Evolutionary conservation across 2,329 filamentous ascomycete genomes (phyloP).

Genomic region (Niveomyces coronatus): DNA sequence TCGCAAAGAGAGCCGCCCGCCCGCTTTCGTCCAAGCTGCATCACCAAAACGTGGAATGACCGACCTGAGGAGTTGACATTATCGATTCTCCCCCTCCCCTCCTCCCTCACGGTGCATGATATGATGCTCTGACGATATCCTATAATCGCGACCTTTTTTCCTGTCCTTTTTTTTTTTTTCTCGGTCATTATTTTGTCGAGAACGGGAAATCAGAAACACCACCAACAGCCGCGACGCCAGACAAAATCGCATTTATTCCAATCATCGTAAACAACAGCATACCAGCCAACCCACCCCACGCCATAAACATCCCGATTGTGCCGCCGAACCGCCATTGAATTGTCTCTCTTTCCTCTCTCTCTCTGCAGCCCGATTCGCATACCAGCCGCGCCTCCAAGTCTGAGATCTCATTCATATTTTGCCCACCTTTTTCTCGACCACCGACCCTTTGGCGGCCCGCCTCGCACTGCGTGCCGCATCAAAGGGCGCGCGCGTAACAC

Average conservation of each 20-base stretch:
- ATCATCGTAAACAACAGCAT: constrained; percentile 9
- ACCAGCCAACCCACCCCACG: not conserved
- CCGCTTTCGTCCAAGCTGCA: constrained; percentile 6
- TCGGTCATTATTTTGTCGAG: not conserved
- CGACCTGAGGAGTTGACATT: not conserved
- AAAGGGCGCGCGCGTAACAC: no score
- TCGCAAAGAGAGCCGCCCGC: no score
- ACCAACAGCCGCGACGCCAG: not conserved
- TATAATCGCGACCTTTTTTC: not conserved
- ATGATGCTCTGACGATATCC: constrained; percentile 8
- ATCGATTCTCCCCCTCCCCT: not conserved
- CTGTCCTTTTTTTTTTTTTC: constrained; percentile 1
- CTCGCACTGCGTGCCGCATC: no score
- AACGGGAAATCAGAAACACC: no score
- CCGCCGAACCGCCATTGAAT: not conserved
- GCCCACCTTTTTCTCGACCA: not conserved
- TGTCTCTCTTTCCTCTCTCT: not conserved
- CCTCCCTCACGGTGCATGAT: constrained; percentile 5
- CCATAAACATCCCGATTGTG: constrained; percentile 1
- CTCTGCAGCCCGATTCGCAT: not conserved
- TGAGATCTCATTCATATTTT: not conserved
- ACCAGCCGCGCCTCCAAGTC: constrained; percentile 2
- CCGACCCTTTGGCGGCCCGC: not conserved
- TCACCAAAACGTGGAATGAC: constrained; percentile 6
- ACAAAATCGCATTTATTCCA: not conserved